phyloP scores from a whole-genome alignment of 164 flowering plant species.

The Aristolochia californica region DNA sequence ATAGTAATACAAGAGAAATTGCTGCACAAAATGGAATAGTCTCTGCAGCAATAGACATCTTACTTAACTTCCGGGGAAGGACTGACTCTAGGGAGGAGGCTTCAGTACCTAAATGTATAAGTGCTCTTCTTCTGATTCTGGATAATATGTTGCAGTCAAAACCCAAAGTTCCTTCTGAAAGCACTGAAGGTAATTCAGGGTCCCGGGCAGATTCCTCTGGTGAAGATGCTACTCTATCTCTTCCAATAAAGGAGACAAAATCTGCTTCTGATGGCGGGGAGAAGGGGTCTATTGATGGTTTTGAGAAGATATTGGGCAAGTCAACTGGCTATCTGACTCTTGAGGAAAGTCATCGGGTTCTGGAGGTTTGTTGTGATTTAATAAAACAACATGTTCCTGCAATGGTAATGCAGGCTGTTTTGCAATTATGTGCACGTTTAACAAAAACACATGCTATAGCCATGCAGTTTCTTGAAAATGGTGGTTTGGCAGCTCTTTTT shows the following conservation, averaged over 20 bases:
- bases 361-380: constrained; percentile 53
- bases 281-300: constrained; percentile 25
- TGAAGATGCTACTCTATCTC: constrained; percentile 26
- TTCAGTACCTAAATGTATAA: constrained; percentile 57
- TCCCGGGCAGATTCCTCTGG: constrained; percentile 35
- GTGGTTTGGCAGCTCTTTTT: constrained; percentile 67
- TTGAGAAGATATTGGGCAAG: constrained; percentile 68
- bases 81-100: constrained; percentile 34
- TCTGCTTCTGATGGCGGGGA: constrained; percentile 25
- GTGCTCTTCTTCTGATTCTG: constrained; percentile 69
- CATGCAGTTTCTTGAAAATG: constrained; percentile 70
- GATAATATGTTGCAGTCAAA: constrained; percentile 66
- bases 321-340: constrained; percentile 65
- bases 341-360: constrained; percentile 56
- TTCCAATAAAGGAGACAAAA: constrained; percentile 22
- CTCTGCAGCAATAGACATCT: constrained; percentile 41
- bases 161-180: constrained; percentile 38
- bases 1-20: constrained; percentile 52
- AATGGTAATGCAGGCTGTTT: constrained; percentile 77
- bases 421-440: constrained; percentile 80
- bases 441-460: constrained; percentile 77
- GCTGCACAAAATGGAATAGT: constrained; percentile 66
- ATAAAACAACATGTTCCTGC: constrained; percentile 73
- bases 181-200: constrained; percentile 27
- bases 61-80: constrained; percentile 40